Base-by-base conservation (phyloP, 768 basidiomycete genomes). In the Naganishia randhawae region DNA sequence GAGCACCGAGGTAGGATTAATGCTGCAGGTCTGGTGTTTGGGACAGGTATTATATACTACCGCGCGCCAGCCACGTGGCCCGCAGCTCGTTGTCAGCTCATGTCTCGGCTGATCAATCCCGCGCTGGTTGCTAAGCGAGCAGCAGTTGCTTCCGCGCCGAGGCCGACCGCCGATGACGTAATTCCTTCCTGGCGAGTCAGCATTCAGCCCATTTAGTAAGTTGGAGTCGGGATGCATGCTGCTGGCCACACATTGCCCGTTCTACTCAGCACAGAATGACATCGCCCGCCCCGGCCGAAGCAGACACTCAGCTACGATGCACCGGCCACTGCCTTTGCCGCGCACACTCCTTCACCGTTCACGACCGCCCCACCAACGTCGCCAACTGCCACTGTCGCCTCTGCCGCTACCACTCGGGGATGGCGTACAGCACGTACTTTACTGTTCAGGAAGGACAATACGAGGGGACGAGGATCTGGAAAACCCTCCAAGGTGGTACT, bases 331-430 rank as follows among this genome's bases (percentile, higher is more conserved):
- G 54, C 54, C 32, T 22, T 17, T 55, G 54, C 54, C n/a, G 3
- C n/a, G 8, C 9, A 0, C 54, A 55, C 33, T 1, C 11, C 9
- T 55, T 55, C 33, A 55, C 54, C 11, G 25, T 55, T 33, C 54
- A 37, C n/a, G 54, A 33, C 19, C 31, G 54, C 1, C 54, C 54
- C 2, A 55, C 54, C 4, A 55, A 55, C 54, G 54, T 55, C 54
- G 54, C 54, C 11, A 55, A 55, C 33, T 55, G 54, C 33, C 54
- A 55, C 19, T 55, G 54, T 22, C 14, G 13, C 11, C 14, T 22
- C 7, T 55, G 54, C n/a, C 33, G 54, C 2, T 14, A 14, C 5
- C 54, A 55, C 37, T 33, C 32, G 13, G 54, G 54, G 9, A 55
- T 55, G 54, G 31, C 54, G 9, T 55, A 35, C 37, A 35, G 32